Evolutionary conservation across 768 basidiomycete species (phyloP), one percentile per base, ranked within the genome.

Genomic region (Mycena venus): DNA sequence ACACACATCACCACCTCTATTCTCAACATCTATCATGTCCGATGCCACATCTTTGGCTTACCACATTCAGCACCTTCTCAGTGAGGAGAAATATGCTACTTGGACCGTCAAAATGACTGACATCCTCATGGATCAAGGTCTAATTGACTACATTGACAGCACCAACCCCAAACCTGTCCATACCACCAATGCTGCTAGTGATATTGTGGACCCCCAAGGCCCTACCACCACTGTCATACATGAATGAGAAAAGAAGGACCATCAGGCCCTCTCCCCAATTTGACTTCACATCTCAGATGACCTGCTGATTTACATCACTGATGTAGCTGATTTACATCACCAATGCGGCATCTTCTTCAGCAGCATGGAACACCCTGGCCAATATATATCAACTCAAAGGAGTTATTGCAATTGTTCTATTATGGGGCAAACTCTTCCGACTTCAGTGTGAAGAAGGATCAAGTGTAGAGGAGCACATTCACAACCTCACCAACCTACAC

Each of bases 241-340:
- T 0, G 29, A 4, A 3, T 67, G 66, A 66, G 65, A 76, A 7
- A 59, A 73, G 34, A 80, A 80, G 60, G 82, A 85, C 72, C 69
- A 74, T 12, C 79, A 80, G 74, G 83, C 83, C 21, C 79, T 82
- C 3, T 80, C 79, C 27, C 69, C 75, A 2, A 84, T 86, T 42
- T 64, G 82, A 29, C 72, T 62, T 23, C 64, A 51, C 27, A 51
- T 66, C 27, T 53, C 64, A 8, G 64, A 66, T 19, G 49, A 66
- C 12, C 64, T 51, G 23, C 40, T 66, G 64, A 34, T 66, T 19
- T 66, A 66, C 51, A 66, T 66, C 23, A 66, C 64, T 36, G 64
- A 66, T n/a, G n/a, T n/a, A n/a, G n/a, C n/a, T n/a, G n/a, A n/a
- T n/a, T n/a, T n/a, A n/a, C n/a, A n/a, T n/a, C n/a, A n/a, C n/a